Evolutionary conservation across 202 grass and related monocot genomes (phyloP), one percentile per base, ranked within the genome.

Genomic region (Musa balbisiana): DNA sequence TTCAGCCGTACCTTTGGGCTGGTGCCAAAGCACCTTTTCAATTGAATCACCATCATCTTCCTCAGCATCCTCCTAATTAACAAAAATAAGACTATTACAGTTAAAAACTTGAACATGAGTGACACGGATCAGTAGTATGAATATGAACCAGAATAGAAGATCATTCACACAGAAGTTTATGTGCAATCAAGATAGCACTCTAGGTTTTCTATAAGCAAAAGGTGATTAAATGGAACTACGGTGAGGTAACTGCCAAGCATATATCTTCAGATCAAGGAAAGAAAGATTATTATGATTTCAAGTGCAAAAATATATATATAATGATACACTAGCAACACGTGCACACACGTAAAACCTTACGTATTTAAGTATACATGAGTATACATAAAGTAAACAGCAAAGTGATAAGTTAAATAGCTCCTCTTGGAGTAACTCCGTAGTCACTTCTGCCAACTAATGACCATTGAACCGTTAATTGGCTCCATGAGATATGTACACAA

Each of bases 1-100:
- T 71, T 94, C 91, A 75, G 90, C 85, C 51, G 76, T 78, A 80
- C 89, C 95, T 73, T 85, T 92, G 72, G 87, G 81, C 77, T 99
- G 95, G 80, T 93, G 83, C 91, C 95, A 99, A 72, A 94, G 84
- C 51, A 99, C 87, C 76, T 85, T 92, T 92, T 99, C 95, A 51
- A 99, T 94, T 43, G 89, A 85, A 85, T 94, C 95, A 53, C 83
- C 83, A 53, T 87, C 80, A 27, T 89, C 91, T 80, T 90, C 95
- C 72, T 92, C 95, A 60, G 82, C 76, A n/a, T 94, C 95, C 76
- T 94, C 95, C 88, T 99, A 87, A 33, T 52, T 51, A 25, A 49
- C 10, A 58, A 52, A 77, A 53, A 52, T 22, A 67, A 67, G 10
- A 52, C 12, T 25, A 54, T 26, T 52, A 51, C 50, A 20, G 21